Percentiles rank a stretch among this genome's conserved stretches.
These are phyloP conservation scores for Pseudohyphozyma bogoriensis DNA, from an alignment of 768 basidiomycete species.

Conservation along the genomic window DNA sequence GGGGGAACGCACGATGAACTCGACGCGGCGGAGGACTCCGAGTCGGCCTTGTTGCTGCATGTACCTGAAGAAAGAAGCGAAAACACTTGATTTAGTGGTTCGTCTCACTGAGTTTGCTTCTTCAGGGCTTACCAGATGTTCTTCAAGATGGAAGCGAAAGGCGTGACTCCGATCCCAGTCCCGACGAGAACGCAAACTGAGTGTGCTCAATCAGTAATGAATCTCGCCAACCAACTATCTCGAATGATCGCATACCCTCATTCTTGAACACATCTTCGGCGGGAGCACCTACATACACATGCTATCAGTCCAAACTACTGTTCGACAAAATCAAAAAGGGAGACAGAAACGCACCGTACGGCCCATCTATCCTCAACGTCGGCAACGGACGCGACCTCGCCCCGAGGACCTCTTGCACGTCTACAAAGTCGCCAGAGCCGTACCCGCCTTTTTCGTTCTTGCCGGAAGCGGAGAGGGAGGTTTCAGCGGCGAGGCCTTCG, in stretches of 20 bases:
- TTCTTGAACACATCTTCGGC: conserved; percentile 47
- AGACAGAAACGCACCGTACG: conserved; percentile 53
- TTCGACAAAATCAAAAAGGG: too few species aligned
- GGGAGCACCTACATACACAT: conserved; percentile 50
- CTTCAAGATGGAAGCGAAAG: conserved; percentile 88
- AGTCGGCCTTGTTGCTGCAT: conserved; percentile 66
- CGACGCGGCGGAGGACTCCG: conserved; percentile 72
- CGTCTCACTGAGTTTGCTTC: neutral
- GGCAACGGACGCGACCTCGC: conserved; percentile 48
- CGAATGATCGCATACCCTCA: conserved; percentile 7
- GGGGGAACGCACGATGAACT: too few species aligned
- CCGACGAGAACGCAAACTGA: conserved; percentile 87
- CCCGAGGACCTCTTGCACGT: conserved; percentile 47
- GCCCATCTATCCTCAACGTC: conserved; percentile 69
- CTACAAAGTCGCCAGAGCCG: conserved; percentile 49
- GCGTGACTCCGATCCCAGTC: conserved; percentile 91
- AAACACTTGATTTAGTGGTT: too few species aligned
- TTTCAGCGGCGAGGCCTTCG: conserved; percentile 16
- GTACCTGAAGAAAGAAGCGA: conserved; percentile 51
- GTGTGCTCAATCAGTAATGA: conserved; percentile 53
- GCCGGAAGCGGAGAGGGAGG: conserved; percentile 3
- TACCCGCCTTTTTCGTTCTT: conserved; percentile 57
- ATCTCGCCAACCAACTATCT: neutral
- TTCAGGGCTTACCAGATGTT: conserved; percentile 58
- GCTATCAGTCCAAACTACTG: neutral